A percentile compares a stretch with the other conserved stretches of the same genome.
Conservation (phyloP, 1,139 yeast species). For the Hansenula anomala region DNA sequence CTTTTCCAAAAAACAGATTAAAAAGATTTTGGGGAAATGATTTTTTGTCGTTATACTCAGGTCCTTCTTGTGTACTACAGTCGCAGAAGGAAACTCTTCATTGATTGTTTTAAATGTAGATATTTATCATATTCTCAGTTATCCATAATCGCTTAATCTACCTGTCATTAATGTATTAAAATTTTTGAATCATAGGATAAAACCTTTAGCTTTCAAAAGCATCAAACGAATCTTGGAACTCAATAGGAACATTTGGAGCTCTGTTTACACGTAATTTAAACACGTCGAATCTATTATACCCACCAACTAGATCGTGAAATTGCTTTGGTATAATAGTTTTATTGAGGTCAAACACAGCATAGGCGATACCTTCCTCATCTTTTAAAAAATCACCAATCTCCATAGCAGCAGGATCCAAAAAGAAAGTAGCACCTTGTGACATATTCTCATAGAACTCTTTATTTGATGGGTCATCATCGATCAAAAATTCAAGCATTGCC, state of each 20-base stretch:
- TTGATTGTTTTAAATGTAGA: too few species aligned
- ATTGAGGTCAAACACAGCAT: constrained; percentile 17
- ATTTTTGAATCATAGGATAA: too few species aligned
- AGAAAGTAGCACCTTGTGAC: constrained; percentile 17
- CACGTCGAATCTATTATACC: constrained; percentile 18
- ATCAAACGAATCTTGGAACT: too few species aligned
- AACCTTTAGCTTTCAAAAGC: too few species aligned
- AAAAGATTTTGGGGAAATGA: too few species aligned
- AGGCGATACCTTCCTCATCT: constrained; percentile 18
- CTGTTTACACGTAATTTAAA: constrained; percentile 12
- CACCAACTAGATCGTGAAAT: constrained; percentile 20
- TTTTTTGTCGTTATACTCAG: too few species aligned
- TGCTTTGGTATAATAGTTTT: constrained; percentile 18
- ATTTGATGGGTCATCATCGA: constrained; percentile 17
- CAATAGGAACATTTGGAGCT: constrained; percentile 2
- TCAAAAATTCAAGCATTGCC: constrained; percentile 10
- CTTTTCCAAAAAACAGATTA: constrained; percentile 7
- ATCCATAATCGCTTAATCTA: too few species aligned
- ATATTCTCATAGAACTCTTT: constrained; percentile 8
- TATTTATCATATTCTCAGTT: too few species aligned
- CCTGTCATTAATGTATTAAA: too few species aligned
- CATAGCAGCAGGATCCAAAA: constrained; percentile 14
- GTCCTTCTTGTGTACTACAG: too few species aligned
- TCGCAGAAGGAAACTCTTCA: too few species aligned
- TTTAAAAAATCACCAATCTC: constrained; percentile 16